phyloP scores from a whole-genome alignment of 257 asterid genomes.

The Marsdenia floribunda region DNA sequence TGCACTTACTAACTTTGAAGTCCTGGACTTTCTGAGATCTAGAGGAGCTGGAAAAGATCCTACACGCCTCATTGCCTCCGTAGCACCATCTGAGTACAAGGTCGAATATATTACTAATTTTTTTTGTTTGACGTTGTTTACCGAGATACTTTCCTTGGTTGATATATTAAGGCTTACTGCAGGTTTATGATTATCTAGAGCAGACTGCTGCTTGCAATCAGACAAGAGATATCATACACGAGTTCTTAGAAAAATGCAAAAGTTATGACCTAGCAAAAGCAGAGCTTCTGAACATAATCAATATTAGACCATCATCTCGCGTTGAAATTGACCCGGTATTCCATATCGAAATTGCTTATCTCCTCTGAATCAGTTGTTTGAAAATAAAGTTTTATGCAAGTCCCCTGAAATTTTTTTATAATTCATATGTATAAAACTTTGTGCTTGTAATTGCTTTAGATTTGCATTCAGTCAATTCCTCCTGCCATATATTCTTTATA shows the following conservation, averaged over 20 bases:
- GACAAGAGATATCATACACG: slow-evolving; percentile 39
- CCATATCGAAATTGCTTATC: background rate
- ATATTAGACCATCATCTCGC: slow-evolving; percentile 51
- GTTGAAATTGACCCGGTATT: slow-evolving; percentile 63
- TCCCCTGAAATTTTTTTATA: background rate
- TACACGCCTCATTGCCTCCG: slow-evolving; percentile 51
- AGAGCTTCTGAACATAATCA: slow-evolving; percentile 63
- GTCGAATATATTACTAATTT: slow-evolving; percentile 24
- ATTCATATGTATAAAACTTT: background rate
- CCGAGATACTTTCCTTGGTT: background rate
- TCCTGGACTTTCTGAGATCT: slow-evolving; percentile 66
- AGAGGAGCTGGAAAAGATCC: slow-evolving; percentile 82
- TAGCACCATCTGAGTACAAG: slow-evolving; percentile 71
- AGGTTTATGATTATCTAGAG: slow-evolving; percentile 81
- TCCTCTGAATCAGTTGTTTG: slow-evolving; percentile 1
- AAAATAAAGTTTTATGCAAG: background rate
- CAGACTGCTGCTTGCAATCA: slow-evolving; percentile 57
- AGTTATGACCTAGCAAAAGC: slow-evolving; percentile 53
- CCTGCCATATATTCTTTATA: background rate
- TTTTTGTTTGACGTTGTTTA: background rate
- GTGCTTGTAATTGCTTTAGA: background rate
- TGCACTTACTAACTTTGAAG: slow-evolving; percentile 68
- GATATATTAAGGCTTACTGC: slow-evolving; percentile 3
- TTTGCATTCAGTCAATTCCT: background rate
- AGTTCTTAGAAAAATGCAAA: slow-evolving; percentile 42